Evolutionary conservation across 2,329 filamentous ascomycete species (phyloP).

Genomic region (Podosphaera xanthii): DNA sequence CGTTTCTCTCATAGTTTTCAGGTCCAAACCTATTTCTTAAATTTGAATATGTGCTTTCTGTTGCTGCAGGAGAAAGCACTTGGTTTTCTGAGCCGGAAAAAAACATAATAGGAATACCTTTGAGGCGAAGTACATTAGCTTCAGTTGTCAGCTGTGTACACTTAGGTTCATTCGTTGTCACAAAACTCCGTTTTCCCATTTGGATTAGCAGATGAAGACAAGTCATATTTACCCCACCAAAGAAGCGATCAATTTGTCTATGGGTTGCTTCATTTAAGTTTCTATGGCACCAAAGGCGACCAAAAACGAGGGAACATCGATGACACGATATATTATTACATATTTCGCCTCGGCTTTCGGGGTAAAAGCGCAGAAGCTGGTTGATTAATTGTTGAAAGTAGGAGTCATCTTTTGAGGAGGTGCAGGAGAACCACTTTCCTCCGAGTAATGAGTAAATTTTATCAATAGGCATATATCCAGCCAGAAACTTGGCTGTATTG

Average conservation of each 20-base stretch:
- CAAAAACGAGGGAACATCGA: constrained; percentile 34
- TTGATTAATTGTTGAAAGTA: constrained; percentile 28
- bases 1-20: constrained; percentile 25
- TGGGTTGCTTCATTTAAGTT: constrained; percentile 46
- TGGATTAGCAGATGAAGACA: constrained; percentile 31
- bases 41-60: constrained; percentile 28
- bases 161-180: constrained; percentile 27
- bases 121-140: constrained; percentile 26
- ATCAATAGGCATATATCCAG: constrained; percentile 25
- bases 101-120: constrained; percentile 30
- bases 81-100: constrained; percentile 33
- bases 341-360: constrained; percentile 28
- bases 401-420: constrained; percentile 23
- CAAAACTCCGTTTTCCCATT: constrained; percentile 27
- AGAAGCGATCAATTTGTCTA: constrained; percentile 34
- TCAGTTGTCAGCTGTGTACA: constrained; percentile 25
- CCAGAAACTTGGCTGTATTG: constrained; percentile 32
- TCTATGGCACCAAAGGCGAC: constrained; percentile 35
- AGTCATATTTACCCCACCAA: constrained; percentile 38
- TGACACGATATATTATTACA: constrained; percentile 41
- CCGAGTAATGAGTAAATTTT: constrained; percentile 23
- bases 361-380: constrained; percentile 34
- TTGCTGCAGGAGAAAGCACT: constrained; percentile 29
- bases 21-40: constrained; percentile 28
- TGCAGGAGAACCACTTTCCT: constrained; percentile 32